Base-by-base conservation (phyloP, 768 basidiomycete genomes). In the Pholiota molesta region DNA sequence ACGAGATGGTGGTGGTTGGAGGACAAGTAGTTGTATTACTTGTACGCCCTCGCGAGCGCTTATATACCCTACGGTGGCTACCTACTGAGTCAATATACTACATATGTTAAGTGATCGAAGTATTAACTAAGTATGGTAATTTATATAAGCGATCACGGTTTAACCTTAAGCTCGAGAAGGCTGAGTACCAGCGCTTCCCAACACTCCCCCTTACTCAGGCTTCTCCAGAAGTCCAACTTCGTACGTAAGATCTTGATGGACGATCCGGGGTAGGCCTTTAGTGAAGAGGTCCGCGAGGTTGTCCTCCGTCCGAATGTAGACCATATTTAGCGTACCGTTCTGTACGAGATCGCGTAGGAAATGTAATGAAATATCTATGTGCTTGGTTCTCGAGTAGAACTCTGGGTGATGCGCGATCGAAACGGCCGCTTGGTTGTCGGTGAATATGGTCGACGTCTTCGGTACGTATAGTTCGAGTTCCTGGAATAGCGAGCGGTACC, bases 401-500 rank as follows among this genome's bases (percentile, higher is more conserved):
- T 66, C 55, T 0, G 60, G 65, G 37, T 69, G 60, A 31, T 58
- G 59, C 14, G 60, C 59, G 52, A 65, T 62, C 6, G 61, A 40
- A 9, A 68, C 56, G 11, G 66, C 62, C 1, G 62, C 59, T 49
- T 65, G 66, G 44, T 68, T 68, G 51, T 68, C 66, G 1, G 57
- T 57, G 42, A 59, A 64, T 37, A 65, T 62, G 4, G 64, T 65
- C 7, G 57, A 29, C 29, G 53, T 19, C 21, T 52, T 23, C 71
- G 62, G 57, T n/a, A 65, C 14, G 11, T 49, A 53, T 21, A 62
- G 40, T 9, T 45, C 21, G n/a, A 65, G 57, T 57, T 72, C 68
- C 0, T 51, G 5, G 7, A 73, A 26, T 11, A 74, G 62, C 0
- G 53, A 51, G 0, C 61, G 62, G 5, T 76, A 59, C 80, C 80